These are phyloP conservation scores for Lentinula boryana DNA, from an alignment of 768 basidiomycete genomes.

Conservation along the genomic window DNA sequence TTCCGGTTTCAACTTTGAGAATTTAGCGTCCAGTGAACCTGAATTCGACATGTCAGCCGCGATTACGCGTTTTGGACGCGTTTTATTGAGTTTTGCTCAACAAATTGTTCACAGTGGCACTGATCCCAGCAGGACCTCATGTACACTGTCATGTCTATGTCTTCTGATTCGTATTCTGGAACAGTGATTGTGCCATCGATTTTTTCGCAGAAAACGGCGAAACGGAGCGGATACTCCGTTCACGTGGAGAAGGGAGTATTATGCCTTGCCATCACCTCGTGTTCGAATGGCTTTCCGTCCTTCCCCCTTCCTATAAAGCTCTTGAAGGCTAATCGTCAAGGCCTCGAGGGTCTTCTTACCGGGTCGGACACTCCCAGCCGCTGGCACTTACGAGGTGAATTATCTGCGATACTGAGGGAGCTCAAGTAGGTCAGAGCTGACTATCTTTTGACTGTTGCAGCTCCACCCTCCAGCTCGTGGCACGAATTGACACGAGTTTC, in stretches of 20 bases:
- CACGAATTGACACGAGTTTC: slow-evolving; percentile 4
- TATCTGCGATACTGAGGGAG: background rate
- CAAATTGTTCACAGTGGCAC: too few relatives aligned
- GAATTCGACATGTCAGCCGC: too few relatives aligned
- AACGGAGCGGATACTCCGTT: slow-evolving; percentile 1
- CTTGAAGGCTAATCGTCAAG: background rate
- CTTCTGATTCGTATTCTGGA: too few relatives aligned
- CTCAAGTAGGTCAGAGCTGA: background rate
- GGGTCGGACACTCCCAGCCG: slow-evolving; percentile 1
- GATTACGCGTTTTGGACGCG: too few relatives aligned
- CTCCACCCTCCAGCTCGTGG: slow-evolving; percentile 4
- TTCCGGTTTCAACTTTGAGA: too few relatives aligned
- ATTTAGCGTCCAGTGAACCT: too few relatives aligned
- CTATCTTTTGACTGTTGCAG: background rate
- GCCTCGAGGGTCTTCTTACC: slow-evolving; percentile 3
- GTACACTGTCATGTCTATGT: too few relatives aligned
- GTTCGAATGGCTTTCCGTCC: slow-evolving; percentile 4
- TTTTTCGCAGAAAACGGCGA: background rate
- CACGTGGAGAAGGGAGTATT: background rate
- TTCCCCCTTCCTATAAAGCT: slow-evolving; percentile 1
- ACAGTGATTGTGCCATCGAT: too few relatives aligned
- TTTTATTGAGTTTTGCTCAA: too few relatives aligned
- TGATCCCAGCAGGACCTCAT: too few relatives aligned
- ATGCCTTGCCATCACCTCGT: slow-evolving; percentile 5
- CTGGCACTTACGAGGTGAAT: slow-evolving; percentile 2